Base-by-base conservation (phyloP, 139 green algal genomes). In the Edaphochlamys debaryana region DNA sequence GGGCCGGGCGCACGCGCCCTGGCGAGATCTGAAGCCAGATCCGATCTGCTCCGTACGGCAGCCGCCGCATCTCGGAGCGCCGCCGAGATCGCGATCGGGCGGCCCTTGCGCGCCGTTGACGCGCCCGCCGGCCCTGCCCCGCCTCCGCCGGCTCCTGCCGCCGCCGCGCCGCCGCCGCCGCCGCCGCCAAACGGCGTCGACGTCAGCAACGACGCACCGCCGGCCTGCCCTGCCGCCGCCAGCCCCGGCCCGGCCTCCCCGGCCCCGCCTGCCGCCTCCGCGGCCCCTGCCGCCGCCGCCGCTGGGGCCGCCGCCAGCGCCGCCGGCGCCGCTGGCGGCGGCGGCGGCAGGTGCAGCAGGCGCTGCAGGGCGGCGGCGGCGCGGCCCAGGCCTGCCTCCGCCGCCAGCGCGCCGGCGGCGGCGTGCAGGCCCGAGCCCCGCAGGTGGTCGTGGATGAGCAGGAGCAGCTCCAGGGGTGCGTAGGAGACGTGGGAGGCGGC, bases 371-470 rank as follows among this genome's bases (percentile, higher is more conserved):
- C 73, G n/a, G 75, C 62, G 41, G 27, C 50, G n/a, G 42, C 62
- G 34, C 60, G 75, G 40, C 62, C 75, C 2, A 94, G 79, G 17
- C 71, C 69, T 23, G 90, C 87, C 83, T 95, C 93, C 29, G 84
- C 48, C 8, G 85, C 76, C 37, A 96, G 90, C 30, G 79, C 54
- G 4, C 80, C 84, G n/a, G 93, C 94, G 52, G 92, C 73, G 54
- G 34, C 38, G 63, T 88, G 79, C 48, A 96, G 79, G 0, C 93
- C 93, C 1, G 79, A 83, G 1, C 87, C 86, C n/a, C 83, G 69
- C 2, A 97, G 90, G 80, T 96, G 94, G 45, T 95, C 92, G 71
- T 92, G 86, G 32, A 96, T 94, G 36, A 96, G 85, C 83, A 92
- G 84, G 67, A 97, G 89, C 60, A 97, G 85, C 87, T 97, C 94